Conservation (phyloP, 2,329 filamentous ascomycete genomes). For the Sporothrix euskadiensis region DNA sequence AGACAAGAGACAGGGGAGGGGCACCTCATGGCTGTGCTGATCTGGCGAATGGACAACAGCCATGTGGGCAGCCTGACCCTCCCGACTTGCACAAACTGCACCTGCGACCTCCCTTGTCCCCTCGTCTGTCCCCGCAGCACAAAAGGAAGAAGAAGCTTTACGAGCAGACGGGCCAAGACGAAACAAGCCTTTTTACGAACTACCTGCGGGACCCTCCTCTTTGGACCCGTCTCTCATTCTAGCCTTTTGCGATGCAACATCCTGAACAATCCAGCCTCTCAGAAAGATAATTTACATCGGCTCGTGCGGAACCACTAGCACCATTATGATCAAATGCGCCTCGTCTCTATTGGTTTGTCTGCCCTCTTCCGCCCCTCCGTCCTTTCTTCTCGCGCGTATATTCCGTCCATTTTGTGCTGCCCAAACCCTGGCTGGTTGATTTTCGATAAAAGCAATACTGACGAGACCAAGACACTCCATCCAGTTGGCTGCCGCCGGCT, state of each 20-base stretch:
- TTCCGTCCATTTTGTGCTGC: background rate
- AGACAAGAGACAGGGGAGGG: background rate
- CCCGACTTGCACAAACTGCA: background rate
- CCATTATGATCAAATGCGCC: conserved; percentile 6
- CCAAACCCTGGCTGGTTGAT: background rate
- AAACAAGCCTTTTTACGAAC: conserved; percentile 16
- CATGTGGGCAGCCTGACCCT: background rate
- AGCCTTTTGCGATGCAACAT: background rate
- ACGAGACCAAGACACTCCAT: background rate
- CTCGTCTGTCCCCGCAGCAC: background rate
- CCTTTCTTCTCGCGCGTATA: background rate
- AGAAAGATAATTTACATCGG: conserved; percentile 19
- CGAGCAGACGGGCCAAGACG: conserved; percentile 3
- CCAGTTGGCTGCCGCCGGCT: background rate
- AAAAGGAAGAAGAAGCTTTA: conserved; percentile 15
- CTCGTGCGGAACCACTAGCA: conserved; percentile 24
- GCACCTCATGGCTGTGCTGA: background rate
- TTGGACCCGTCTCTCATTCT: background rate
- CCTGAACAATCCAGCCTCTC: background rate
- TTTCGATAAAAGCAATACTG: background rate
- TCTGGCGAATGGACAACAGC: conserved; percentile 9
- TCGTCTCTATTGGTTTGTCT: conserved; percentile 15
- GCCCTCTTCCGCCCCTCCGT: background rate
- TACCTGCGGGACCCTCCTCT: background rate
- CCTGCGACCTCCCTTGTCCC: background rate